Evolutionary conservation across 768 basidiomycete genomes (phyloP), one percentile per base, ranked within the genome.

Genomic region (Auriscalpium microsporum): DNA sequence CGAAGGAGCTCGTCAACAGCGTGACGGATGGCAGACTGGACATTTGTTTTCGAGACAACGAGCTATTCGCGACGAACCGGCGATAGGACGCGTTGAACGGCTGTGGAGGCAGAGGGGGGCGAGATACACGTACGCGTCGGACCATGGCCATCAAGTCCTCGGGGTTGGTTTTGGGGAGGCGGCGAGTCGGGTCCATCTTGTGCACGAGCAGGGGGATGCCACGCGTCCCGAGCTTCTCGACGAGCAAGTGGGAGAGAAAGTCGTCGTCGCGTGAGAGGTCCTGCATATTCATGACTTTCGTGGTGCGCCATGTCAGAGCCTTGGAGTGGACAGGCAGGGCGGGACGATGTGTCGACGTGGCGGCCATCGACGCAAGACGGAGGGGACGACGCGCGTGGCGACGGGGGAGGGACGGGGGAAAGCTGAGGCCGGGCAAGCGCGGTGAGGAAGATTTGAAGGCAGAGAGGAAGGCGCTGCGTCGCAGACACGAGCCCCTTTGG

Each of bases 241-340:
- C 87, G 55, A 93, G 82, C 40, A 93, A 78, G 73, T 92, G 87
- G 65, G 86, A 87, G 68, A 93, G 83, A 69, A 91, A 92, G 72
- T 93, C 90, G 69, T 93, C 90, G 72, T 93, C 90, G 70, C 82
- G 84, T 65, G 90, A 87, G 58, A 93, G 80, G 80, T 93, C 90
- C 71, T 81, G 80, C 78, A 89, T 86, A 73, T 89, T 88, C 89
- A 92, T 92, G 63, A 88, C 84, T 76, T 87, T 90, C 49, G 88
- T 91, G 17, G 84, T 84, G 45, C 86, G 82, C 89, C 89, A 91
- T 59, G 51, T 42, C 50, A 33, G 23, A 0, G 9, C 42, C 51
- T 53, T 50, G 52, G 28, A 28, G 21, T 28, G 28, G 57, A 21
- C 28, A 21, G 19, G 57, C 53, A 4, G 56, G 50, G 54, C 54